phyloP scores from a whole-genome alignment of 176 grass and related monocot genomes.

The Carex pumila region DNA sequence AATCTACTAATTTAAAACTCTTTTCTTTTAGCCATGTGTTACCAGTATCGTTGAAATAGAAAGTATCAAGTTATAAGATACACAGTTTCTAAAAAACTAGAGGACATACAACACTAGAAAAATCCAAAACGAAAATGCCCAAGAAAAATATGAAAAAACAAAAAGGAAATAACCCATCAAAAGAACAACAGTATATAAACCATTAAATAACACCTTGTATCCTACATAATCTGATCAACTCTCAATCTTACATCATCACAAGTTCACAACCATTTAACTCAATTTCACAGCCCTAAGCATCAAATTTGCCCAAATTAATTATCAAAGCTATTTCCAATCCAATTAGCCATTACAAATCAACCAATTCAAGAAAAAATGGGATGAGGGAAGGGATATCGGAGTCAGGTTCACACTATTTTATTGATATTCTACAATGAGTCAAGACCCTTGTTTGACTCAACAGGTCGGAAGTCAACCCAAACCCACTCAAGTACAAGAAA shows the following conservation, averaged over 20 bases:
- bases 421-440: neutral
- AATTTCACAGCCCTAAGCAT: neutral
- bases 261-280: neutral
- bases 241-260: neutral
- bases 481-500: neutral
- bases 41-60: neutral
- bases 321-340: neutral
- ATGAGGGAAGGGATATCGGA: neutral
- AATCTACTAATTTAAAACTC: slow-evolving; percentile 9
- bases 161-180: neutral
- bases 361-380: neutral
- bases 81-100: no score
- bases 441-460: neutral
- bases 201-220: neutral
- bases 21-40: neutral
- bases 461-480: neutral
- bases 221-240: neutral
- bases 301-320: neutral
- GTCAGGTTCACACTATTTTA: neutral
- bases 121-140: neutral
- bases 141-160: neutral
- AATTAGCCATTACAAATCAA: neutral
- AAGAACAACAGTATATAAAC: neutral
- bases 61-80: neutral
- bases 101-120: neutral